Evolutionary conservation across 2,329 filamentous ascomycete species (phyloP).

Genomic region (Mariannaea sp.): DNA sequence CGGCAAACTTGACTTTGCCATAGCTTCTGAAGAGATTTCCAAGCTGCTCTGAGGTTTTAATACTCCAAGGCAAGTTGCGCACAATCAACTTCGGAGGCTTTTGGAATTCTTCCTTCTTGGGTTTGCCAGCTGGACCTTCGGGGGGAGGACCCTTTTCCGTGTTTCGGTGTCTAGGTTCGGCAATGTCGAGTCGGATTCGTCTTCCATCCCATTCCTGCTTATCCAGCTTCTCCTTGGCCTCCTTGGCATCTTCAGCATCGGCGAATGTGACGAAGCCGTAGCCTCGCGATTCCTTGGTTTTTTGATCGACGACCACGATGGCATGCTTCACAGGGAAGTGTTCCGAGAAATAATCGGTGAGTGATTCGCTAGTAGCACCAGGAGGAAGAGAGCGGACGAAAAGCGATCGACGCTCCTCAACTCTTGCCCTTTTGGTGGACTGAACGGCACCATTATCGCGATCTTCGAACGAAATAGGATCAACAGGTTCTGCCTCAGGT

Average conservation of each 20-base stretch:
- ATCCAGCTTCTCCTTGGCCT: constrained; percentile 81
- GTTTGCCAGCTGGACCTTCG: constrained; percentile 51
- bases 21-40: constrained; percentile 80
- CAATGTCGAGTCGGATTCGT: constrained; percentile 84
- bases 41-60: constrained; percentile 85
- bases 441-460: constrained; percentile 41
- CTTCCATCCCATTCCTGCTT: constrained; percentile 77
- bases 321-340: constrained; percentile 95
- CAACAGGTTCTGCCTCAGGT: constrained; percentile 41
- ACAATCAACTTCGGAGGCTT: constrained; percentile 81
- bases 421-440: constrained; percentile 59
- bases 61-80: constrained; percentile 93
- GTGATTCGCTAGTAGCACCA: constrained; percentile 75
- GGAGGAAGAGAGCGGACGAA: constrained; percentile 89
- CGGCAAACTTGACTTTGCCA: constrained; percentile 88
- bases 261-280: constrained; percentile 98
- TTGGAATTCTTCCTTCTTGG: constrained; percentile 62
- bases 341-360: constrained; percentile 91
- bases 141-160: constrained; percentile 50
- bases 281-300: constrained; percentile 85
- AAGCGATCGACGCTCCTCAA: constrained; percentile 71
- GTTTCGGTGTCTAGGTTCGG: constrained; percentile 79
- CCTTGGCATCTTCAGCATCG: constrained; percentile 85
- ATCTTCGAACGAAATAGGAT: constrained; percentile 39
- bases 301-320: constrained; percentile 83